Evolutionary conservation across 2,329 filamentous ascomycete species (phyloP).

Genomic region (Fusarium virguliforme): DNA sequence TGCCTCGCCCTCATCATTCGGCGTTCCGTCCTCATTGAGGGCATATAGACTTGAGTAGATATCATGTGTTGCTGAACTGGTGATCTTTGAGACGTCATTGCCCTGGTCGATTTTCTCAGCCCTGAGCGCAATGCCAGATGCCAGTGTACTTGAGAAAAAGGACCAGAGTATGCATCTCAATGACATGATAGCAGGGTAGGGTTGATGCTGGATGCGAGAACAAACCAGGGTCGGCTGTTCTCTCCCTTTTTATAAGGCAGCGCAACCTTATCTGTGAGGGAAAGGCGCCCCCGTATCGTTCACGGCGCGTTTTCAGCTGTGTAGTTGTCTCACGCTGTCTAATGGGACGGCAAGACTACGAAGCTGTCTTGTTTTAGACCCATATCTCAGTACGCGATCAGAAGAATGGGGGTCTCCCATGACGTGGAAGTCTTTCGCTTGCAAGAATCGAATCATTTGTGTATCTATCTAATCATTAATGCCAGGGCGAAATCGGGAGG

Average conservation of each 20-base stretch:
- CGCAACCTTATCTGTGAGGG: not conserved
- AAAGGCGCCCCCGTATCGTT: not conserved
- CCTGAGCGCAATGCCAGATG: not conserved
- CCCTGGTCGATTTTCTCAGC: not conserved
- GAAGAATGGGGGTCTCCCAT: too few relatives aligned
- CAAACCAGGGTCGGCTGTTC: not conserved
- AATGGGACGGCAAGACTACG: too few relatives aligned
- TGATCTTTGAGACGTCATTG: too few relatives aligned
- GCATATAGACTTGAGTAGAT: not conserved
- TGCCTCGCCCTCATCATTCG: not conserved
- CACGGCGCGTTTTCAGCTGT: too few relatives aligned
- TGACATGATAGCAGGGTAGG: not conserved
- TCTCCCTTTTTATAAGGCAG: not conserved
- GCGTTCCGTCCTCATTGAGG: not conserved
- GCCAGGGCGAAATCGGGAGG: too few relatives aligned
- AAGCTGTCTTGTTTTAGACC: too few relatives aligned
- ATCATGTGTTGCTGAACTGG: not conserved
- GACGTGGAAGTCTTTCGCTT: too few relatives aligned
- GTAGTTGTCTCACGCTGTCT: too few relatives aligned
- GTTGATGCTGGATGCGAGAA: not conserved
- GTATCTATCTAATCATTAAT: too few relatives aligned
- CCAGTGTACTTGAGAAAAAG: not conserved
- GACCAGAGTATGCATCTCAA: not conserved
- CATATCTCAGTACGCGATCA: too few relatives aligned
- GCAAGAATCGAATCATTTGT: too few relatives aligned